Base-by-base conservation (phyloP, 306 rosid species). In the Prunus mume region DNA sequence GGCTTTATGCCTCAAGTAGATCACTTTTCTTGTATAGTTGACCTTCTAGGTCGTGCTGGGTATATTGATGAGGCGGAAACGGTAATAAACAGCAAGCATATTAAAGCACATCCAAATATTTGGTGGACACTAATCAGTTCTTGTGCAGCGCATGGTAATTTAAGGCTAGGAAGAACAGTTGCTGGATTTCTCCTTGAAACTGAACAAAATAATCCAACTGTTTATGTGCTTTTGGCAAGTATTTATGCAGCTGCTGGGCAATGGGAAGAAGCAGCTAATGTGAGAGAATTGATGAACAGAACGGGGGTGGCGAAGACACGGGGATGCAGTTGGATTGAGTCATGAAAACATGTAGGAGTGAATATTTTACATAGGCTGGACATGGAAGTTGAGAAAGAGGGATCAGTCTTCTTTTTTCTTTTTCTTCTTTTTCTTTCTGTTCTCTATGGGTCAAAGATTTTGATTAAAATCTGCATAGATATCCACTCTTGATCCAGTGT, bases 51-150 rank as follows among this genome's bases (percentile, higher is more conserved):
- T 62, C 93, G 94, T 54, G 85, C 83, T 19, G 96, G 94, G 69
- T 86, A 90, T 77, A 88, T 93, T 62, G 91, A 90, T 12, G 93
- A 90, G 83, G 93, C 91, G 9, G 90, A 90, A 86, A 85, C 65
- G 50, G 82, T 89, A 45, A 81, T 89, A 70, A 72, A 81, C 76
- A 75, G 82, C 74, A 81, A 86, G 79, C 75, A 65, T 43, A 84
- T 87, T 56, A 82, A 86, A 74, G 83, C 87, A 50, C 88, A 90
- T 78, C 76, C 94, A 43, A 81, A 87, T 67, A 85, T 90, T 7
- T 93, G 87, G 85, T 90, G 96, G 97, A 77, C 96, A 25, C 80
- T 93, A 83, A 86, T 93, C 69, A 89, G 97, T 82, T 93, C 97
- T 20, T 93, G 96, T 80, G 96, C 94, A 65, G 88, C 92, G 73